A percentile compares a stretch with the other conserved stretches of the same genome.
These are phyloP conservation scores for Stachybotrys chlorohalonatus DNA, from an alignment of 2,329 filamentous ascomycete species.

Conservation along the genomic window DNA sequence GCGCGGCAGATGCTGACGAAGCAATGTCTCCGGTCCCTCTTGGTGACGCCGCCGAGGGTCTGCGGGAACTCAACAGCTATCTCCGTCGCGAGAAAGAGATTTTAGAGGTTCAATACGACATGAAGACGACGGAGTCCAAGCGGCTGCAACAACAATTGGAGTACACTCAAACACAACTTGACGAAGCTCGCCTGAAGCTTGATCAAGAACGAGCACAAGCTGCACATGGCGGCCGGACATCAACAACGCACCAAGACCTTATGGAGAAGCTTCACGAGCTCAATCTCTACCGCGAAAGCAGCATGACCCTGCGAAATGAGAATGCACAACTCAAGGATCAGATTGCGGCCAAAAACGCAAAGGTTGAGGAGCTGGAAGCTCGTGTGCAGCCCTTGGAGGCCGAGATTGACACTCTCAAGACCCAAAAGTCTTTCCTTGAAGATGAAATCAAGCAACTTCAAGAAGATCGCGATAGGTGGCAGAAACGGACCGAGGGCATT, in stretches of 20 bases:
- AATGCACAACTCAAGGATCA: slow-evolving; percentile 69
- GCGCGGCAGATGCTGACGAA: slow-evolving; percentile 42
- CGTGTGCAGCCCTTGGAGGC: slow-evolving; percentile 77
- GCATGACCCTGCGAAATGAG: slow-evolving; percentile 81
- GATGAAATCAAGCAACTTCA: slow-evolving; percentile 84
- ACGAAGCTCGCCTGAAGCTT: slow-evolving; percentile 80
- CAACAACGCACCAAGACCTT: slow-evolving; percentile 76
- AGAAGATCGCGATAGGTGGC: slow-evolving; percentile 88
- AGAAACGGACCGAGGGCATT: slow-evolving; percentile 92
- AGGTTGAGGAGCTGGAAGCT: slow-evolving; percentile 63
- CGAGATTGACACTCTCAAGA: slow-evolving; percentile 73
- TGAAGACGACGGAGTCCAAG: slow-evolving; percentile 81
- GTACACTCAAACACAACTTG: slow-evolving; percentile 77
- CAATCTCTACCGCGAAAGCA: slow-evolving; percentile 93
- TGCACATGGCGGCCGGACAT: slow-evolving; percentile 62
- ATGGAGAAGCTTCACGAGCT: slow-evolving; percentile 94
- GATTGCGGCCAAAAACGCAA: slow-evolving; percentile 63
- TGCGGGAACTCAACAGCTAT: slow-evolving; percentile 87
- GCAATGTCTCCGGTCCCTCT: slow-evolving; percentile 40
- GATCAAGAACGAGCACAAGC: slow-evolving; percentile 78
- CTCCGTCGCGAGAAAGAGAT: slow-evolving; percentile 95
- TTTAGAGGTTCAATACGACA: slow-evolving; percentile 88
- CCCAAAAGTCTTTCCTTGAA: slow-evolving; percentile 69
- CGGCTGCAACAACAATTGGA: slow-evolving; percentile 84
- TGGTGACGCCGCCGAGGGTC: slow-evolving; percentile 58